phyloP scores from a whole-genome alignment of 2,329 filamentous ascomycete genomes.

The Fusarium nurragi region DNA sequence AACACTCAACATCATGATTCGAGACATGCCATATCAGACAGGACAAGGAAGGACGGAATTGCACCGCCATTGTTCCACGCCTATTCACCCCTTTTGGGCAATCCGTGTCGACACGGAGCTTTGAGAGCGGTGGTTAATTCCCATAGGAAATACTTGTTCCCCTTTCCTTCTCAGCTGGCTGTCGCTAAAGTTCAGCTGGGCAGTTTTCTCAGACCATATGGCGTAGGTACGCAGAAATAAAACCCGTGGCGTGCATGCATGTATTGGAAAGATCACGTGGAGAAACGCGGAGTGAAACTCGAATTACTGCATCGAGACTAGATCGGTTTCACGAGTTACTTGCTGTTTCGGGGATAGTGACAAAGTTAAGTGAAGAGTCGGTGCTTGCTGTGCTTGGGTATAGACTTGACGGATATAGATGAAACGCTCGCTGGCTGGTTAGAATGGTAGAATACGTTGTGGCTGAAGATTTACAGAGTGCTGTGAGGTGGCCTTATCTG shows the following conservation, averaged over 20 bases:
- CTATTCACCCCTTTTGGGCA: constrained; percentile 23
- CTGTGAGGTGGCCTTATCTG: too few species aligned
- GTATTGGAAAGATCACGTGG: neutral
- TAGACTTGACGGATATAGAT: neutral
- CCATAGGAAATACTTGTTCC: neutral
- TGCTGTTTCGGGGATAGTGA: constrained; percentile 13
- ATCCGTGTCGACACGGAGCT: constrained; percentile 21
- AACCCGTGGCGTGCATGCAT: neutral
- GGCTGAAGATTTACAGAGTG: too few species aligned
- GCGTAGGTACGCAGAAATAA: constrained; percentile 1
- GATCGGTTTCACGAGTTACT: neutral
- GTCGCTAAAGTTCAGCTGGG: constrained; percentile 20
- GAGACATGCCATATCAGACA: neutral
- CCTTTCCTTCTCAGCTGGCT: constrained; percentile 29
- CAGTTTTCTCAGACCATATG: constrained; percentile 2
- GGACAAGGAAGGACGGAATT: constrained; percentile 20
- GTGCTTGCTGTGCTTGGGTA: neutral
- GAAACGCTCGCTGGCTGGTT: constrained; percentile 1
- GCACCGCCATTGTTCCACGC: neutral
- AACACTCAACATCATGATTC: neutral
- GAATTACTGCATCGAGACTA: neutral
- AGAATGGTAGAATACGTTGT: too few species aligned
- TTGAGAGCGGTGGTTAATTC: too few species aligned
- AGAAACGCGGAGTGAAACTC: neutral
- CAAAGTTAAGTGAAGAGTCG: neutral